Evolutionary conservation across 2,329 filamentous ascomycete species (phyloP).

Genomic region (Aspergillus calidoustus): DNA sequence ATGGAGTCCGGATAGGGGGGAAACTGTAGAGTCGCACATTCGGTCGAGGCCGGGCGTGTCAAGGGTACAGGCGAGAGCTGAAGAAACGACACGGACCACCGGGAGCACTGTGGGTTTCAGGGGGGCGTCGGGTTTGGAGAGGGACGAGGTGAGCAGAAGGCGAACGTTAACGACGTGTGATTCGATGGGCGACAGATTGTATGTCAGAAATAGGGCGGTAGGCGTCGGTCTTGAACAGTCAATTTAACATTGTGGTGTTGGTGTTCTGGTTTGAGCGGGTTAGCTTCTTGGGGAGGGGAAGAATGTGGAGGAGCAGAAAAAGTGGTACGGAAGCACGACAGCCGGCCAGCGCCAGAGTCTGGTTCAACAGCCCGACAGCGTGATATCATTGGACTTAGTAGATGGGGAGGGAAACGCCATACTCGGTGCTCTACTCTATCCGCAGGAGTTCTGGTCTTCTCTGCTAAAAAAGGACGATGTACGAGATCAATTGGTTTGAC

Average conservation of each 20-base stretch:
- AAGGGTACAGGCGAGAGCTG: constrained; percentile 21
- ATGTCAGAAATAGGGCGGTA: constrained; percentile 21
- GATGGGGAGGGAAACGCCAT: constrained; percentile 7
- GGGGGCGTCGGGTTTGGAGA: constrained; percentile 15
- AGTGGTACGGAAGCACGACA: constrained; percentile 18
- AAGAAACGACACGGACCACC: constrained; percentile 29
- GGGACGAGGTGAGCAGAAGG: constrained; percentile 9
- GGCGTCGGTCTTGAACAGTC: constrained; percentile 22
- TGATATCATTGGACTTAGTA: constrained; percentile 34
- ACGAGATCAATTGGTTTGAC: constrained; percentile 25
- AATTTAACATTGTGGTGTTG: constrained; percentile 25
- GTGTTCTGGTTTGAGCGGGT: constrained; percentile 23
- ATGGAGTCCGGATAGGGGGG: constrained; percentile 42
- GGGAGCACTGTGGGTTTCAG: constrained; percentile 22
- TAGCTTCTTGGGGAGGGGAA: constrained; percentile 19
- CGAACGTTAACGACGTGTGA: constrained; percentile 23
- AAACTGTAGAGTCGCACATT: constrained; percentile 41
- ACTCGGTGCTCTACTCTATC: constrained; percentile 28
- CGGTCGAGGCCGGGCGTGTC: constrained; percentile 34
- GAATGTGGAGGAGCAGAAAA: constrained; percentile 22
- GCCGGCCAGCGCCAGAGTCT: constrained; percentile 20
- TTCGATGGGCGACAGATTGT: constrained; percentile 23
- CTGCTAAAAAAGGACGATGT: neutral
- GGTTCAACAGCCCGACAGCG: constrained; percentile 25
- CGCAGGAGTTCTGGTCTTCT: constrained; percentile 24